Percentiles rank a stretch among this genome's conserved stretches.
Evolutionary conservation across 2,329 filamentous ascomycete species (phyloP).

Genomic region (Fonsecaea pugnacius): DNA sequence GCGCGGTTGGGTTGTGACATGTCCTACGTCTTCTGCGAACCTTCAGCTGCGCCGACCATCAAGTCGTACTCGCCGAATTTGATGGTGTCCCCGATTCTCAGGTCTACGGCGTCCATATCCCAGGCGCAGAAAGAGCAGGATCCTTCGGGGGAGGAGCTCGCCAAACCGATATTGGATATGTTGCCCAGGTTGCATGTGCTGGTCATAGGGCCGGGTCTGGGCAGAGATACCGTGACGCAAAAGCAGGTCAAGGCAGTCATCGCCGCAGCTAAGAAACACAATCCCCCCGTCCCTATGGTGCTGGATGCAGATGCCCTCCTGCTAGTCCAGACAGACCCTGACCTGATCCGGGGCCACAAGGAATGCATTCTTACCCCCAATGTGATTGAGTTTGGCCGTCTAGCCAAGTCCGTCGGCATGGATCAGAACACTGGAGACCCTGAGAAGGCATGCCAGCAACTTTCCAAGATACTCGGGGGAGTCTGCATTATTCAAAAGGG

Average conservation of each 20-base stretch:
- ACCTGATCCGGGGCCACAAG: conserved; percentile 76
- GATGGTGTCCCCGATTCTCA: conserved; percentile 97
- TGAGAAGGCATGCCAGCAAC: conserved; percentile 64
- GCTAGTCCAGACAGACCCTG: conserved; percentile 74
- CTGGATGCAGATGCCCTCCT: conserved; percentile 88
- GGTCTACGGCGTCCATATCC: conserved; percentile 65
- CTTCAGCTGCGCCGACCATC: conserved; percentile 81
- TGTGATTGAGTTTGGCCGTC: conserved; percentile 83
- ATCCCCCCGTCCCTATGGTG: conserved; percentile 72
- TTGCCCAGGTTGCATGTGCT: conserved; percentile 86
- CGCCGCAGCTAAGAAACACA: conserved; percentile 70
- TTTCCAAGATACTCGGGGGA: conserved; percentile 78
- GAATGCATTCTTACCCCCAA: conserved; percentile 92
- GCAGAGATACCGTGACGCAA: conserved; percentile 87
- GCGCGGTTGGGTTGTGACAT: conserved; percentile 70
- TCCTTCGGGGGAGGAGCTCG: conserved; percentile 63
- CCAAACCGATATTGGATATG: conserved; percentile 74
- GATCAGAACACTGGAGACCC: conserved; percentile 46
- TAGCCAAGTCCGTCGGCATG: conserved; percentile 76
- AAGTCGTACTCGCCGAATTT: conserved; percentile 98
- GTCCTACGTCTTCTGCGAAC: conserved; percentile 82
- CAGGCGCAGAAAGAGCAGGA: conserved; percentile 59
- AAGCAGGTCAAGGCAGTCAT: conserved; percentile 81
- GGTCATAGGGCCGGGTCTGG: conserved; percentile 89
- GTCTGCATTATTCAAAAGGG: conserved; percentile 95